Percentiles rank a stretch among this genome's conserved stretches.
Conservation (phyloP, 2,329 filamentous ascomycete species). For the Penicillium sp. region DNA sequence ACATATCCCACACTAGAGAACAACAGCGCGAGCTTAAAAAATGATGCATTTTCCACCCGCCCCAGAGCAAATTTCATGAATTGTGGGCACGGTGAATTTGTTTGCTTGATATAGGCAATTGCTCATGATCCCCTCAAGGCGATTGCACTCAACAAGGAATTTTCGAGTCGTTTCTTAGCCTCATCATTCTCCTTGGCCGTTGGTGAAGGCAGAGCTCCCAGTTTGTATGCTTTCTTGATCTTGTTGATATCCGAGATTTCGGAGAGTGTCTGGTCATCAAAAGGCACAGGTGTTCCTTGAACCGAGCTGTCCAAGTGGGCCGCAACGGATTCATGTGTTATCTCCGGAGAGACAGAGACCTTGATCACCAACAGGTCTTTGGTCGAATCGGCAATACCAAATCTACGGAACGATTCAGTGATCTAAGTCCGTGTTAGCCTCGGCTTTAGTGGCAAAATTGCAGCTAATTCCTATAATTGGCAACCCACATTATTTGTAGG, state of each 20-base stretch:
- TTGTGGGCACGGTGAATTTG: neutral
- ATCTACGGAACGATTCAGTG: slow-evolving; percentile 83
- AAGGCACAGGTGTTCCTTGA: slow-evolving; percentile 58
- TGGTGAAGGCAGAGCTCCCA: slow-evolving; percentile 60
- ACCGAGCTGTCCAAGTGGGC: slow-evolving; percentile 64
- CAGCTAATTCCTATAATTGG: slow-evolving; percentile 11
- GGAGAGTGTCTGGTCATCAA: slow-evolving; percentile 64
- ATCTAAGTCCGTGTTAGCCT: slow-evolving; percentile 59
- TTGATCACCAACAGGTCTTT: slow-evolving; percentile 78
- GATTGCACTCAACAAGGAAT: slow-evolving; percentile 72
- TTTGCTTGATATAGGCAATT: neutral
- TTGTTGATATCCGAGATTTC: slow-evolving; percentile 63
- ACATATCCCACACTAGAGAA: neutral
- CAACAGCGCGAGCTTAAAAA: neutral
- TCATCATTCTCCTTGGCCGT: slow-evolving; percentile 23
- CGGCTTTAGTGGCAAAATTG: slow-evolving; percentile 6
- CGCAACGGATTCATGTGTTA: slow-evolving; percentile 51
- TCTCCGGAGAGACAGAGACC: slow-evolving; percentile 57
- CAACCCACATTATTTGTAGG: slow-evolving; percentile 72
- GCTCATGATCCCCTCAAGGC: slow-evolving; percentile 64
- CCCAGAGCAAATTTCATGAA: neutral
- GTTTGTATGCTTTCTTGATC: slow-evolving; percentile 83
- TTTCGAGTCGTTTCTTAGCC: slow-evolving; percentile 54
- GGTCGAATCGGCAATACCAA: slow-evolving; percentile 73
- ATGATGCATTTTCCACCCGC: neutral